Conservation (phyloP, 768 basidiomycete species). For the Hericium rajendrae region DNA sequence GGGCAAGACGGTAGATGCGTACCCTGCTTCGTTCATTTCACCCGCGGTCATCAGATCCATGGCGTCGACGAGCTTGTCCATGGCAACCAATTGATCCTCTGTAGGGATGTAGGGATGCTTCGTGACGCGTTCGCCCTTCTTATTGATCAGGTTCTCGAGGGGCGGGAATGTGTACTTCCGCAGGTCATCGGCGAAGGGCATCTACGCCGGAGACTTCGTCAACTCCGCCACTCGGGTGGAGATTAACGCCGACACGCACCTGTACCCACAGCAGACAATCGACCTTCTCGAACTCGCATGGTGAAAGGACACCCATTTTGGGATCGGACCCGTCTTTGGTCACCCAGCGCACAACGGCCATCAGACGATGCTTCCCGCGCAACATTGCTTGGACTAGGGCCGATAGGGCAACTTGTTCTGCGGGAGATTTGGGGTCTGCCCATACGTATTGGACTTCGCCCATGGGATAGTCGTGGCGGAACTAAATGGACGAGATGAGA, state of each 20-base stretch:
- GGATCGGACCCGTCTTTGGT: conserved; percentile 63
- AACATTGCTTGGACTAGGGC: conserved; percentile 80
- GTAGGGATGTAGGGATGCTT: conserved; percentile 83
- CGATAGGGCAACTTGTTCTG: conserved; percentile 77
- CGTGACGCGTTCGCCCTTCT: conserved; percentile 60
- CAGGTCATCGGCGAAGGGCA: conserved; percentile 94
- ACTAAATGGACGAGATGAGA: conserved; percentile 32
- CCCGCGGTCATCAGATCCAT: conserved; percentile 81
- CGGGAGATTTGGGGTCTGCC: conserved; percentile 55
- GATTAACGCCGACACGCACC: conserved; percentile 30
- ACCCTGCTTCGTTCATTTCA: conserved; percentile 73
- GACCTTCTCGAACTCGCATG: conserved; percentile 50
- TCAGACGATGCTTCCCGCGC: conserved; percentile 34
- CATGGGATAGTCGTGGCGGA: conserved; percentile 75
- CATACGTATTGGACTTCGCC: conserved; percentile 82
- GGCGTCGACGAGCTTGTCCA: conserved; percentile 80
- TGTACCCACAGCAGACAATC: conserved; percentile 82
- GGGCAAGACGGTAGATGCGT: neutral
- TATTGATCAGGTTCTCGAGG: conserved; percentile 60
- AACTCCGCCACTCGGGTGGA: no score
- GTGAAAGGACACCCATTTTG: conserved; percentile 74
- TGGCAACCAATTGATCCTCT: conserved; percentile 62
- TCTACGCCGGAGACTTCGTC: conserved; percentile 30
- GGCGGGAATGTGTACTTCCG: conserved; percentile 83
- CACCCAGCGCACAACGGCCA: conserved; percentile 83